Percentiles rank a stretch among this genome's conserved stretches.
Conservation (phyloP, 2,329 filamentous ascomycete species). For the Apiospora malaysiana region DNA sequence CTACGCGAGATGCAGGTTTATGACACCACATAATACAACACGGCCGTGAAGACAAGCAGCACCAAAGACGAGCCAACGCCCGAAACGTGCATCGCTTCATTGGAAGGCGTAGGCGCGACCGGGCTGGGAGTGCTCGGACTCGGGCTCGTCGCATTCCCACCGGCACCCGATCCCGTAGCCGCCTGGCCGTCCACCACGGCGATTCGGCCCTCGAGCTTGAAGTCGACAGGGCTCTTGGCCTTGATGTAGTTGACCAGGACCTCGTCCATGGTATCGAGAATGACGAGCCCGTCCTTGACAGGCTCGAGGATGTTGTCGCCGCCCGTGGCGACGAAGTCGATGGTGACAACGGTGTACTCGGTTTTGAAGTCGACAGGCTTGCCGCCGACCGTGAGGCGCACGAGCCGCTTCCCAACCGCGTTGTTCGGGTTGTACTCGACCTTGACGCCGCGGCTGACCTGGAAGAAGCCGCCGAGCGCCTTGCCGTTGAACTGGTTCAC, state of each 20-base stretch:
- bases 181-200: constrained; percentile 35
- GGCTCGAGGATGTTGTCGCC: constrained; percentile 65
- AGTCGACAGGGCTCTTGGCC: constrained; percentile 54
- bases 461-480: constrained; percentile 63
- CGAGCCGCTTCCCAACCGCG: constrained; percentile 54
- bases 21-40: constrained; percentile 16
- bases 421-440: constrained; percentile 62
- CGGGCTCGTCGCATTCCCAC: constrained; percentile 14
- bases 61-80: constrained; percentile 1
- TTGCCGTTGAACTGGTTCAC: constrained; percentile 61
- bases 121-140: not conserved
- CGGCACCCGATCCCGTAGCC: not conserved
- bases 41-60: not conserved
- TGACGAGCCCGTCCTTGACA: constrained; percentile 42
- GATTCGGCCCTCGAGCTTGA: constrained; percentile 56
- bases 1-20: not conserved
- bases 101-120: not conserved
- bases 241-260: constrained; percentile 56
- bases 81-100: not conserved
- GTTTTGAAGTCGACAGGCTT: constrained; percentile 51
- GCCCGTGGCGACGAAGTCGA: constrained; percentile 67
- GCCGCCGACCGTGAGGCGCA: constrained; percentile 57
- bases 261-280: constrained; percentile 57
- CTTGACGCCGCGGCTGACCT: constrained; percentile 62
- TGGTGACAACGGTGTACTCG: constrained; percentile 64